Percentiles rank a stretch among this genome's conserved stretches.
These are phyloP conservation scores for Paraphoma chrysanthemicola DNA, from an alignment of 2,329 filamentous ascomycete species.

Conservation along the genomic window DNA sequence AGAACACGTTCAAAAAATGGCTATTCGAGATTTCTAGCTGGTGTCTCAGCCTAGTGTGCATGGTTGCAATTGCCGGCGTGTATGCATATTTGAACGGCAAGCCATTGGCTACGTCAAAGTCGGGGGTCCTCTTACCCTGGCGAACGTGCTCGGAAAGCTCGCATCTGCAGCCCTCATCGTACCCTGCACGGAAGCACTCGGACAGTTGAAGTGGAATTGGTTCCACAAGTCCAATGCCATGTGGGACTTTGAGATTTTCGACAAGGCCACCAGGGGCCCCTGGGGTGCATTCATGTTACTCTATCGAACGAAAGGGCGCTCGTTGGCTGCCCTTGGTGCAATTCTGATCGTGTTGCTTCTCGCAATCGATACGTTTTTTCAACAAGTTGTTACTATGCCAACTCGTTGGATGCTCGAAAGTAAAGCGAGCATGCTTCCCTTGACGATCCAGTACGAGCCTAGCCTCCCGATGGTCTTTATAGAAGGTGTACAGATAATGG, in stretches of 20 bases:
- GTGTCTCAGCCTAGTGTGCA: slow-evolving; percentile 17
- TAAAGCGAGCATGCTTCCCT: slow-evolving; percentile 16
- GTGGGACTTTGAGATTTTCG: slow-evolving; percentile 43
- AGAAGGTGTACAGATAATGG: background rate
- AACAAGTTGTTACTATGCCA: slow-evolving; percentile 29
- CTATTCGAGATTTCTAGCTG: slow-evolving; percentile 20
- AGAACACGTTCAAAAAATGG: slow-evolving; percentile 21
- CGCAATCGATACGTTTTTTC: slow-evolving; percentile 10
- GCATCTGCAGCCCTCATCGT: slow-evolving; percentile 27
- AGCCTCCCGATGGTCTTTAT: background rate
- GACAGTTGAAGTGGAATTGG: slow-evolving; percentile 39
- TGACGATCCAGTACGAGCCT: slow-evolving; percentile 11
- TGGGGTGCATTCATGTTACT: slow-evolving; percentile 17
- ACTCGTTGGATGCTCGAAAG: slow-evolving; percentile 19
- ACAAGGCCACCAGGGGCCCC: slow-evolving; percentile 24
- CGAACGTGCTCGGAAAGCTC: slow-evolving; percentile 22
- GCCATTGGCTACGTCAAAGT: background rate
- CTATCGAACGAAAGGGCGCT: slow-evolving; percentile 14
- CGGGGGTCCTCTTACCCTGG: slow-evolving; percentile 6
- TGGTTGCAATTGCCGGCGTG: slow-evolving; percentile 13
- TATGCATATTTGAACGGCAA: slow-evolving; percentile 10
- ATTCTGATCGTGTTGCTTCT: slow-evolving; percentile 4
- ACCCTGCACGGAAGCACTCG: slow-evolving; percentile 31
- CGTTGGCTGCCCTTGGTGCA: slow-evolving; percentile 12
- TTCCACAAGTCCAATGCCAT: slow-evolving; percentile 21